Conservation (phyloP, 306 rosid genomes). For the Inga oerstediana region DNA sequence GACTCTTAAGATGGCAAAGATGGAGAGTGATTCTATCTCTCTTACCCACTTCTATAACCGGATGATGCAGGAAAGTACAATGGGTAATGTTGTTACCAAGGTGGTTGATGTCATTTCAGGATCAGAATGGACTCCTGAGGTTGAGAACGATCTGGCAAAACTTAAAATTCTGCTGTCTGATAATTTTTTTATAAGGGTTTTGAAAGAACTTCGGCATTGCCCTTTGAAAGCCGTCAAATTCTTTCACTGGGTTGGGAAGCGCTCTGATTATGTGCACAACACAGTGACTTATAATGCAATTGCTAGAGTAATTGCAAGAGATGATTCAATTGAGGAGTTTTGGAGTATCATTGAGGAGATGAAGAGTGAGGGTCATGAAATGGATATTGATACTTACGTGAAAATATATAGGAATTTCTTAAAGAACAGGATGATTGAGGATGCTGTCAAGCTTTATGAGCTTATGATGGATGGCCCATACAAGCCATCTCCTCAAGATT, state of each 20-base stretch:
- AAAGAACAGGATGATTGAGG: conserved; percentile 67
- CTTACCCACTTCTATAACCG: conserved; percentile 50
- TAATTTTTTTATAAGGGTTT: conserved; percentile 56
- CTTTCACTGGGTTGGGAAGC: conserved; percentile 65
- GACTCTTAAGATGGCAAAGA: conserved; percentile 49
- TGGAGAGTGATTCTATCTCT: conserved; percentile 55
- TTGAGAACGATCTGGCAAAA: conserved; percentile 51
- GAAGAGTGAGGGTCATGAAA: conserved; percentile 56
- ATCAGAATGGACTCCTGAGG: conserved; percentile 62
- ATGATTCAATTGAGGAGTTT: conserved; percentile 61
- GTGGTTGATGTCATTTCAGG: conserved; percentile 55
- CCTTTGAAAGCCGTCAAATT: conserved; percentile 63
- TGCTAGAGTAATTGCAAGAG: conserved; percentile 66
- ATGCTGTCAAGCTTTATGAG: conserved; percentile 89
- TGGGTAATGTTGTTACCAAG: conserved; percentile 53
- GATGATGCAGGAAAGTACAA: conserved; percentile 63
- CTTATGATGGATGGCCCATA: conserved; percentile 88
- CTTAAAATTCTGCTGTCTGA: conserved; percentile 54
- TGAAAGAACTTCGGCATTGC: conserved; percentile 58
- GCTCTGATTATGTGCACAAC: conserved; percentile 54
- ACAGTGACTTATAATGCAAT: conserved; percentile 70
- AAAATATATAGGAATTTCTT: conserved; percentile 73
- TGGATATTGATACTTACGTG: conserved; percentile 79
- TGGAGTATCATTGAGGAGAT: conserved; percentile 75
- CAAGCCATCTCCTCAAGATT: conserved; percentile 67